These are phyloP conservation scores for Hypoxylon sp. DNA, from an alignment of 2,329 filamentous ascomycete genomes.

Conservation along the genomic window DNA sequence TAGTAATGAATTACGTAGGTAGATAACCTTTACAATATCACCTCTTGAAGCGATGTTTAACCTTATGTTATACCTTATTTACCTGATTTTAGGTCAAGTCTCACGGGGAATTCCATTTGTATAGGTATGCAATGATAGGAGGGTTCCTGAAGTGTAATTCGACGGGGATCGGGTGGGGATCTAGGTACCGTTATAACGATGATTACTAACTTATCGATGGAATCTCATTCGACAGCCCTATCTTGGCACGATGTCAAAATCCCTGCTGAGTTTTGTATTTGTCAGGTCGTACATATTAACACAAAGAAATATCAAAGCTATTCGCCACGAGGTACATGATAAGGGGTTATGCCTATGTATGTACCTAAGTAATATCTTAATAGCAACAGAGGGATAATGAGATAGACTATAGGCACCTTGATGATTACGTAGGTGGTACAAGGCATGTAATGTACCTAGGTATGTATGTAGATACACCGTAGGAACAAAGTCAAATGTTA, in stretches of 20 bases:
- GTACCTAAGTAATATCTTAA: too few relatives aligned
- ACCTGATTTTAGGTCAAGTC: not conserved
- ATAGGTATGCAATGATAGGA: too few relatives aligned
- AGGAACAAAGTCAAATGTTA: not conserved
- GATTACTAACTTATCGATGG: not conserved
- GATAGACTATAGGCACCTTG: not conserved
- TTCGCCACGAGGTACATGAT: not conserved
- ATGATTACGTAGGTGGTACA: not conserved
- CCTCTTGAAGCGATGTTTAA: not conserved
- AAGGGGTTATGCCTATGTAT: too few relatives aligned
- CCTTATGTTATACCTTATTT: not conserved
- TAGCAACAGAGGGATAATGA: too few relatives aligned
- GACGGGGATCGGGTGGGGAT: too few relatives aligned
- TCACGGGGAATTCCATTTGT: too few relatives aligned
- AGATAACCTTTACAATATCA: too few relatives aligned
- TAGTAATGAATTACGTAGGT: too few relatives aligned
- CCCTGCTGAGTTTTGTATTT: conserved; percentile 2
- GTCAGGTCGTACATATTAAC: not conserved
- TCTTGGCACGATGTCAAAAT: not conserved
- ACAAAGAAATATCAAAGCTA: not conserved
- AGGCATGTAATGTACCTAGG: not conserved
- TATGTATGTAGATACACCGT: not conserved
- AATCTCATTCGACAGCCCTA: conserved; percentile 10
- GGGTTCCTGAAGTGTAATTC: too few relatives aligned
- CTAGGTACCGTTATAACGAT: too few relatives aligned